These are phyloP conservation scores for Pseudonectria foliicola DNA, from an alignment of 2,329 filamentous ascomycete genomes.

Conservation along the genomic window DNA sequence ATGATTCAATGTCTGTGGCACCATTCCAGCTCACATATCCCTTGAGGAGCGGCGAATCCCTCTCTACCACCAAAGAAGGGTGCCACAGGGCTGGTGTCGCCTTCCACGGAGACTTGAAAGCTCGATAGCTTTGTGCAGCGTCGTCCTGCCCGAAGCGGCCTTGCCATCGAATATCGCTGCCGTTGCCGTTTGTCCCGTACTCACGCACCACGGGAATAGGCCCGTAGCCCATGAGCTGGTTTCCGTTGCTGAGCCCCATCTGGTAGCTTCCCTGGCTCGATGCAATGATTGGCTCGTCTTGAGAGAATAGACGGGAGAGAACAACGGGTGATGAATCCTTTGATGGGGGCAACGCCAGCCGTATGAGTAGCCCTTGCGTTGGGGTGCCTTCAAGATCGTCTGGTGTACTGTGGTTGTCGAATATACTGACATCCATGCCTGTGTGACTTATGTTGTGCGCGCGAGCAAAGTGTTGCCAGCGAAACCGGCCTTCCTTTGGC, in stretches of 20 bases:
- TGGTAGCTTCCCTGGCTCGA: slow-evolving; percentile 15
- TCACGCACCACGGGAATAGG: slow-evolving; percentile 18
- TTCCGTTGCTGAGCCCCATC: slow-evolving; percentile 11
- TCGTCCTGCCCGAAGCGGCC: slow-evolving; percentile 16
- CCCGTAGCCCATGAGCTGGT: slow-evolving; percentile 18
- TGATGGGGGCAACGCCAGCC: slow-evolving; percentile 12
- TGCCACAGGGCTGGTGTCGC: slow-evolving; percentile 15
- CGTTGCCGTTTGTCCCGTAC: slow-evolving; percentile 12
- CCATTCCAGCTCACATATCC: slow-evolving; percentile 22
- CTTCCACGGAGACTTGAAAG: slow-evolving; percentile 17
- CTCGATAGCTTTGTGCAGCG: slow-evolving; percentile 15
- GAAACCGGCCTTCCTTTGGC: slow-evolving; percentile 23
- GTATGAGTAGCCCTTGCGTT: slow-evolving; percentile 8
- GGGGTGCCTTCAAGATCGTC: slow-evolving; percentile 6
- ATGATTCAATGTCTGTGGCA: slow-evolving; percentile 17
- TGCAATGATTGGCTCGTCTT: neutral
- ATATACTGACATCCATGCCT: slow-evolving; percentile 23
- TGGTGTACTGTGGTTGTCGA: slow-evolving; percentile 27
- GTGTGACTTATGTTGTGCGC: slow-evolving; percentile 14
- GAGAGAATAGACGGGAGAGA: slow-evolving; percentile 1
- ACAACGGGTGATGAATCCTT: slow-evolving; percentile 4
- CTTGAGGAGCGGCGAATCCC: neutral
- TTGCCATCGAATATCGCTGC: slow-evolving; percentile 18
- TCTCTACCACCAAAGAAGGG: slow-evolving; percentile 10
- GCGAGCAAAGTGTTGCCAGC: slow-evolving; percentile 30